Conservation (phyloP, 2,329 filamentous ascomycete species). For the Calonectria pseudoturangicola region DNA sequence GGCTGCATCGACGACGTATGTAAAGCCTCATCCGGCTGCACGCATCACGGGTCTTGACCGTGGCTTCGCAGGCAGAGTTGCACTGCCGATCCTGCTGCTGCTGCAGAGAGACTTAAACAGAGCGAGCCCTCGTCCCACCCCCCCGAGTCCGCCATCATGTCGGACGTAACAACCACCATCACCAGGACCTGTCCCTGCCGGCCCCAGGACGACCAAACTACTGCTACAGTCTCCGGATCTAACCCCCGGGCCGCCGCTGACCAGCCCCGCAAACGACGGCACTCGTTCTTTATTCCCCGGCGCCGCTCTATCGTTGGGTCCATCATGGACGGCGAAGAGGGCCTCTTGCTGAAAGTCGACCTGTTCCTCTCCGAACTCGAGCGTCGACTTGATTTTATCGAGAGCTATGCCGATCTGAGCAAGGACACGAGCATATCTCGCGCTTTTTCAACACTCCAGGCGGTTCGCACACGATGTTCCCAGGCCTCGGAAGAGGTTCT, state of each 20-base stretch:
- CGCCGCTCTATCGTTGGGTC: constrained; percentile 76
- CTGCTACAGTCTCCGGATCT: constrained; percentile 64
- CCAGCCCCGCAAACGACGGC: constrained; percentile 64
- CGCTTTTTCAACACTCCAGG: constrained; percentile 89
- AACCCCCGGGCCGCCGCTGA: constrained; percentile 57
- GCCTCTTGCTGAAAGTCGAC: constrained; percentile 80
- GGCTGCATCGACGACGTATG: constrained; percentile 45
- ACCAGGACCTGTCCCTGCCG: constrained; percentile 62
- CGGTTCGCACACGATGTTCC: constrained; percentile 91
- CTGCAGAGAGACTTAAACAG: constrained; percentile 37
- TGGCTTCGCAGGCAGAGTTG: constrained; percentile 43
- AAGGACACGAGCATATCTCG: constrained; percentile 89
- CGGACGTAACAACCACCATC: constrained; percentile 62
- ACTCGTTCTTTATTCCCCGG: constrained; percentile 75
- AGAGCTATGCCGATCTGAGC: constrained; percentile 88
- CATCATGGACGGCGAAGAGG: constrained; percentile 78
- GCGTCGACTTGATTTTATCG: constrained; percentile 89
- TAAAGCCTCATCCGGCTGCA: constrained; percentile 38
- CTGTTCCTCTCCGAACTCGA: constrained; percentile 90
- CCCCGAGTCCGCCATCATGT: constrained; percentile 56
- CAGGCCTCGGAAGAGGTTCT: constrained; percentile 93
- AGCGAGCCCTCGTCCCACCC: constrained; percentile 34
- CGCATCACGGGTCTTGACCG: constrained; percentile 39
- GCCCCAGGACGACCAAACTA: constrained; percentile 59
- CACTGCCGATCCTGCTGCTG: constrained; percentile 39